These are phyloP conservation scores for Neobulgaria alba DNA, from an alignment of 2,329 filamentous ascomycete species.

Conservation along the genomic window DNA sequence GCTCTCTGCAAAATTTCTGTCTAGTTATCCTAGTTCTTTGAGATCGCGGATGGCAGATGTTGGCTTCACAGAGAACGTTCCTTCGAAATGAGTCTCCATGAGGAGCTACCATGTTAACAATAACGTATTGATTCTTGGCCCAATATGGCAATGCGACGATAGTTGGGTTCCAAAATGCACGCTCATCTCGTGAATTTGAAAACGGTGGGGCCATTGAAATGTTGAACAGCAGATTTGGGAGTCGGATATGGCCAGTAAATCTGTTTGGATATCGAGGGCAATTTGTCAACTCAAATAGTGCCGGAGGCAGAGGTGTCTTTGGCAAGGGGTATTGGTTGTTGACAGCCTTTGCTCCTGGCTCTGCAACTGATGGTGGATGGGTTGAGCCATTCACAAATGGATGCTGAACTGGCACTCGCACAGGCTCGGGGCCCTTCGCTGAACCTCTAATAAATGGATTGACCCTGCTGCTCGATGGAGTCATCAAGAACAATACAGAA, in stretches of 20 bases:
- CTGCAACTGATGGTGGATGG: neutral
- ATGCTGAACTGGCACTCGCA: slow-evolving; percentile 6
- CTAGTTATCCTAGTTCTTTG: slow-evolving; percentile 9
- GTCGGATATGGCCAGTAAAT: slow-evolving; percentile 29
- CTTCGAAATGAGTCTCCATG: slow-evolving; percentile 30
- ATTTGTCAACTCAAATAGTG: slow-evolving; percentile 9
- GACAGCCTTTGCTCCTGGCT: neutral
- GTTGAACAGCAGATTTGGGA: slow-evolving; percentile 28
- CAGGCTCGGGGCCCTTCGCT: neutral
- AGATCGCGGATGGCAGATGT: slow-evolving; percentile 26
- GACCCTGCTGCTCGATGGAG: neutral
- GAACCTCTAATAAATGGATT: neutral
- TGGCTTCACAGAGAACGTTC: slow-evolving; percentile 33
- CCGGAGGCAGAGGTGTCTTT: slow-evolving; percentile 4
- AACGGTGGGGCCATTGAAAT: slow-evolving; percentile 28
- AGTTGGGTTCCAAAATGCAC: slow-evolving; percentile 33
- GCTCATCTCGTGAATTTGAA: slow-evolving; percentile 14
- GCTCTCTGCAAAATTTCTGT: slow-evolving; percentile 25
- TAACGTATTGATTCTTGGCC: slow-evolving; percentile 31
- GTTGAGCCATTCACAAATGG: slow-evolving; percentile 7
- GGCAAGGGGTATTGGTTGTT: neutral
- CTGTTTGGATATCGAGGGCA: slow-evolving; percentile 22
- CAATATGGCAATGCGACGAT: slow-evolving; percentile 32
- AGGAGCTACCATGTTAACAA: slow-evolving; percentile 30
- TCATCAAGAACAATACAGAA: slow-evolving; percentile 4